phyloP scores from a whole-genome alignment of 306 rosid species.

The Vigna reflexopilosa region DNA sequence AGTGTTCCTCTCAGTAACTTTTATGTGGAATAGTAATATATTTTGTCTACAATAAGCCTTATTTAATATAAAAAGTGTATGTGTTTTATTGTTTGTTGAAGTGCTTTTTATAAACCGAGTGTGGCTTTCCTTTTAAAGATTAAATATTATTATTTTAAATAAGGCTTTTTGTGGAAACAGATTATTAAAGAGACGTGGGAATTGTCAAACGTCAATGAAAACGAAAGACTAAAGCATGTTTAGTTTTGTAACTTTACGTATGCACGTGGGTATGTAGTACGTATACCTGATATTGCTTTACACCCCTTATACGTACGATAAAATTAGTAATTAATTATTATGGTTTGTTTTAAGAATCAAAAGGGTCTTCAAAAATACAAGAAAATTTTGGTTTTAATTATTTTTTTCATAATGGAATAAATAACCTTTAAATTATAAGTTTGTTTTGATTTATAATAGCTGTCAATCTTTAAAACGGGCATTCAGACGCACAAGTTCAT shows the following conservation, averaged over 20 bases:
- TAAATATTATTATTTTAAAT: no score
- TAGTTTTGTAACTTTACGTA: background rate
- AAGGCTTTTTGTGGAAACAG: no score
- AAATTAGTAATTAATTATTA: background rate
- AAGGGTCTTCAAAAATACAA: no score
- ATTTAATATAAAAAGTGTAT: no score
- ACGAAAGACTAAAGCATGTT: no score
- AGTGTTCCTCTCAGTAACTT: background rate
- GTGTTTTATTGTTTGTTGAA: background rate
- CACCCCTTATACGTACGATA: background rate
- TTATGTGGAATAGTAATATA: no score
- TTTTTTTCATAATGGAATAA: no score
- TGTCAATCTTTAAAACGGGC: background rate
- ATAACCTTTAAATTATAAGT: background rate
- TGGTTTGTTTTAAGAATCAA: background rate
- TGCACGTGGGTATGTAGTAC: background rate
- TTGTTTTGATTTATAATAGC: background rate
- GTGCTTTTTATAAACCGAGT: background rate
- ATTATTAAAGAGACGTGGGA: no score
- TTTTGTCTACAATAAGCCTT: background rate
- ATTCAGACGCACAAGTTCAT: background rate
- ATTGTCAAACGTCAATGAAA: no score
- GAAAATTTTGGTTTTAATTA: no score
- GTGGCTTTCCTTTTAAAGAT: no score
- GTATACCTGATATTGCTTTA: background rate